Evolutionary conservation across 148 eudicot species (phyloP), one percentile per base, ranked within the genome.

Genomic region (Bassia scoparia): DNA sequence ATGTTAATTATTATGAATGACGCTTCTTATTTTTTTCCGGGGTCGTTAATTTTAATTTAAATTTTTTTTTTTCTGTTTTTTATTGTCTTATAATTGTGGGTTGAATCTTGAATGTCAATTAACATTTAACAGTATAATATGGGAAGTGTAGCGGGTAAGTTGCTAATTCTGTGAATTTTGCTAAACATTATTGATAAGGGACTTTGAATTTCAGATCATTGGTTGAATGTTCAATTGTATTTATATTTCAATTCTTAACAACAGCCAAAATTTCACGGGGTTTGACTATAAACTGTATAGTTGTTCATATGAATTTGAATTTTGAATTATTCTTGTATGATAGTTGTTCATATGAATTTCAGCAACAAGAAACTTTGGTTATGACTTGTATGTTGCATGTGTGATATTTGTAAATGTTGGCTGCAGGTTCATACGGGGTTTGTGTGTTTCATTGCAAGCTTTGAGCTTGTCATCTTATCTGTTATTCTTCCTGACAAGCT

Each of bases 181-280:
- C 21, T 66, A n/a, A 35, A 9, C 11, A 44, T 66, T 44, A 43
- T 23, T 26, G 69, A 66, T 44, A 26, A 26, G 52, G 50, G 14
- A 3, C 17, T 26, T 41, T 13, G 26, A 31, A 24, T 23, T 66
- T 63, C 12, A 66, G 69, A 44, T 66, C 53, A 14, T 18, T 71
- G 68, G 24, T 37, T 61, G 48, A 33, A 48, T 73, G 76, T 62
- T 48, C 2, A 30, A 33, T 53, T n/a, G 21, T n/a, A 1, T 69
- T 53, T 33, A 2, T 13, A 11, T 3, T 30, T 52, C 46, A 63
- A 63, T 37, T 63, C 48, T 35, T n/a, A 37, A 21, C 34, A 7
- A 24, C 15, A 61, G 43, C 23, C 18, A 23, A 18, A 2, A 2
- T 26, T 67, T 20, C 10, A 26, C 1, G 13, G 52, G 53, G 53